phyloP scores from a whole-genome alignment of 768 basidiomycete species.

The Naganishia randhawae region DNA sequence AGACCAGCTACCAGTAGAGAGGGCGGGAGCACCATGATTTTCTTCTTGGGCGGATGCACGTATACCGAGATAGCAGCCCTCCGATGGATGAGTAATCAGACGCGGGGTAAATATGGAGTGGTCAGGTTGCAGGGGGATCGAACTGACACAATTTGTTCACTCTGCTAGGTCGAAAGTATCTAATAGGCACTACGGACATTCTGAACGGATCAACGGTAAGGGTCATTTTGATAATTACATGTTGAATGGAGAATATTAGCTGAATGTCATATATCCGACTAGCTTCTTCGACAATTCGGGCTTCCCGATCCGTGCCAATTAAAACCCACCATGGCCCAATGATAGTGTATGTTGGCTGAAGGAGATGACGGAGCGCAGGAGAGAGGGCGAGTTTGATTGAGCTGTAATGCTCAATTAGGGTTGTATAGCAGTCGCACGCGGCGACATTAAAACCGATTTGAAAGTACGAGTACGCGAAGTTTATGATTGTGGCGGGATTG shows the following conservation, averaged over 20 bases:
- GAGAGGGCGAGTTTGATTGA: too few relatives aligned
- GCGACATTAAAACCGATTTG: too few relatives aligned
- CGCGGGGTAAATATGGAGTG: slow-evolving; percentile 59
- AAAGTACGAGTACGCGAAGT: too few relatives aligned
- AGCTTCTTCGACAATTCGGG: background rate
- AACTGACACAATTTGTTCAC: slow-evolving; percentile 3
- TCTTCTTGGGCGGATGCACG: slow-evolving; percentile 95
- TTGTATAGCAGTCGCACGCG: too few relatives aligned
- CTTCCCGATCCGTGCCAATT: background rate
- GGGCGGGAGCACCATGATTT: slow-evolving; percentile 79
- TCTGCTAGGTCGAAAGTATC: slow-evolving; percentile 66
- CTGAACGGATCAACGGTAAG: slow-evolving; percentile 61
- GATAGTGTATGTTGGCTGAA: too few relatives aligned
- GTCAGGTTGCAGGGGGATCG: background rate
- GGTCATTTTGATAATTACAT: background rate
- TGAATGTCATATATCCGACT: background rate
- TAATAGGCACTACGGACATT: slow-evolving; percentile 88
- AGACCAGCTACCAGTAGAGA: slow-evolving; percentile 39
- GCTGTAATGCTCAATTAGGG: too few relatives aligned
- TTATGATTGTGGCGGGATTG: too few relatives aligned
- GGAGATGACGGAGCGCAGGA: too few relatives aligned
- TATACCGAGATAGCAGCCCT: slow-evolving; percentile 95
- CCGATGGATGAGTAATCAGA: slow-evolving; percentile 83
- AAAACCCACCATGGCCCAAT: too few relatives aligned
- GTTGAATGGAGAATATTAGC: background rate